Base-by-base conservation (phyloP, 73 alveolate genomes). In the Paramecium caudatum region DNA sequence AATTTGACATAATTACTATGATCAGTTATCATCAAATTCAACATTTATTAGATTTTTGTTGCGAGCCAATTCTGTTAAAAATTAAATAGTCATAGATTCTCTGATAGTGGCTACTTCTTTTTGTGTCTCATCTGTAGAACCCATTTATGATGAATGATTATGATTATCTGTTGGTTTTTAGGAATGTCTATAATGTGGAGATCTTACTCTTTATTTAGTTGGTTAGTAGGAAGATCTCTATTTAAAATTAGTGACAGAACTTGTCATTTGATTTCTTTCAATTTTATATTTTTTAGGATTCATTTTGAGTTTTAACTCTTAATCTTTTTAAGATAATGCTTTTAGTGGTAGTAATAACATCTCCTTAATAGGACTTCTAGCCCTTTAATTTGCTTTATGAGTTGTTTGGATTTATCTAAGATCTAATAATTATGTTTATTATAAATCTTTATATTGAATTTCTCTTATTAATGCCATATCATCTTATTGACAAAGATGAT, bases 331-430 rank as follows among this genome's bases (percentile, higher is more conserved):
- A 55, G 23, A 27, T 27, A 55, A 55, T 19, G 83, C 47, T 65
- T 65, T 65, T 13, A 65, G 39, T 65, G 83, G 83, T 13, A 65
- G 21, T 13, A 65, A 49, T 25, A 65, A 49, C 3, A 65, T 32
- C 3, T 65, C 83, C 3, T 65, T 65, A 30, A 65, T 65, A 3
- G 83, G 83, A 65, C 83, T 65, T 2, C 83, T n/a, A 32, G 83
- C 83, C 15, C 83, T 65, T 15, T 7, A 32, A 65, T 43, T 55
- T 5, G 30, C 80, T 55, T 55, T 27, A 55, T 55, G 23, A 19
- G 36, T 17, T 55, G 23, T 55, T 43, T 55, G 80, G 13, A 23
- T 55, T 55, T 55, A 55, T 55, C 30, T 55, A 7, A 55, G 23
- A 23, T 55, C 30, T 5, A 55, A 16, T 12, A 55, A 23, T 55